Conservation (phyloP, 2,329 filamentous ascomycete species). For the Aspergillus thermomutatus region DNA sequence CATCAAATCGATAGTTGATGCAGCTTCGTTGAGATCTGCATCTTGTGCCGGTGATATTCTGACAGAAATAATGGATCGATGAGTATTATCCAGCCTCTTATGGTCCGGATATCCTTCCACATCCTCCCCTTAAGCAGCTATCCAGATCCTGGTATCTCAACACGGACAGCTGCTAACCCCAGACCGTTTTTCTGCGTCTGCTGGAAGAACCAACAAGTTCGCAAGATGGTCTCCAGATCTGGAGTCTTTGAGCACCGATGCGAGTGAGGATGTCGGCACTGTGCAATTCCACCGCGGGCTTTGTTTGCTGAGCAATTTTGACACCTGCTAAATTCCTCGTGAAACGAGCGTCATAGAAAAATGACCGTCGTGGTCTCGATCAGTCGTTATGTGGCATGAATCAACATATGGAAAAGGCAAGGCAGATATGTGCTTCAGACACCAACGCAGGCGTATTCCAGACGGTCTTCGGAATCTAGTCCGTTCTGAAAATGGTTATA, state of each 20-base stretch:
- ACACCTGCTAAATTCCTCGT: too few species aligned
- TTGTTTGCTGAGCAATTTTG: background rate
- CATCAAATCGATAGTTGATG: too few species aligned
- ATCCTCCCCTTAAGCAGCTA: too few species aligned
- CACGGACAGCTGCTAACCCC: too few species aligned
- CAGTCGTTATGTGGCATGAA: too few species aligned
- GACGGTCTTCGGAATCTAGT: background rate
- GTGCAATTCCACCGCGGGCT: background rate
- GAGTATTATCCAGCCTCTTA: too few species aligned
- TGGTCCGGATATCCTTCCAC: too few species aligned
- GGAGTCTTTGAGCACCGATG: background rate
- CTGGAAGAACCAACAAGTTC: background rate
- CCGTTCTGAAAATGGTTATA: background rate
- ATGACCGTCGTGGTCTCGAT: background rate
- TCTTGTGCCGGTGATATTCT: background rate
- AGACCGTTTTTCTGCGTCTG: too few species aligned
- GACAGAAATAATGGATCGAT: background rate
- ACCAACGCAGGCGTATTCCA: background rate
- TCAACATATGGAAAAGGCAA: background rate
- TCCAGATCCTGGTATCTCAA: too few species aligned
- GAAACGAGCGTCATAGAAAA: background rate
- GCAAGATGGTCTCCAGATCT: background rate
- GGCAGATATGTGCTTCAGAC: background rate
- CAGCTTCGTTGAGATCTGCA: background rate
- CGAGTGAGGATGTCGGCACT: background rate